Percentiles rank a stretch among this genome's conserved stretches.
phyloP scores from a whole-genome alignment of 768 basidiomycete genomes.

The Termitomyces sp. region DNA sequence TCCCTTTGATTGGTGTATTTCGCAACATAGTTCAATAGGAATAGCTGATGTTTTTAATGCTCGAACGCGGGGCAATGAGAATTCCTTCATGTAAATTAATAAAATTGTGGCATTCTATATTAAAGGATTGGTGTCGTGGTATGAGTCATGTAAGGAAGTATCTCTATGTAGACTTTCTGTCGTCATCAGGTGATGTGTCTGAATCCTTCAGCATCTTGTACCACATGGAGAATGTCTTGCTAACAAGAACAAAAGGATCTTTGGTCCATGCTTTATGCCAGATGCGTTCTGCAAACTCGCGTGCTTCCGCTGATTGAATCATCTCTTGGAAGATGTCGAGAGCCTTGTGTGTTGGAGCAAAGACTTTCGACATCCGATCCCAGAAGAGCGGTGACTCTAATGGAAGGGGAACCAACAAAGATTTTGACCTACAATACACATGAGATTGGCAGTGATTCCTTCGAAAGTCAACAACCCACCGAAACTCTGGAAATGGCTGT shows the following conservation, averaged over 20 bases:
- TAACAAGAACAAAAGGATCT: constrained; percentile 54
- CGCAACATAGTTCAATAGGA: too few species aligned
- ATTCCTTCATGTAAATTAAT: background rate
- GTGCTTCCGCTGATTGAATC: constrained; percentile 55
- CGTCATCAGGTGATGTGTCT: constrained; percentile 36
- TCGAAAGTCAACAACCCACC: constrained; percentile 25
- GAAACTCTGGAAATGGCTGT: constrained; percentile 36
- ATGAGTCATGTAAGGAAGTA: background rate
- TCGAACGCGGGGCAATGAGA: background rate
- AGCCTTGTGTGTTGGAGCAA: constrained; percentile 54
- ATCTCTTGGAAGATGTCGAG: constrained; percentile 52
- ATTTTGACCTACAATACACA: constrained; percentile 35
- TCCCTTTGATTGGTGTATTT: too few species aligned
- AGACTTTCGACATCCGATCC: constrained; percentile 49
- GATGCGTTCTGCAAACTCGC: constrained; percentile 50
- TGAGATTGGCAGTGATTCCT: background rate
- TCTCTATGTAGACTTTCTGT: constrained; percentile 26
- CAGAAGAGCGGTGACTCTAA: constrained; percentile 52
- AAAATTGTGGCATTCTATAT: background rate
- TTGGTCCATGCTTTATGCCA: constrained; percentile 64
- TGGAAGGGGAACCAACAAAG: constrained; percentile 58
- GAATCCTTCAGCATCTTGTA: constrained; percentile 47
- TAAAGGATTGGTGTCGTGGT: background rate
- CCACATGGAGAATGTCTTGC: constrained; percentile 34
- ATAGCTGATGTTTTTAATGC: too few species aligned